phyloP scores from a whole-genome alignment of 257 asterid genomes.

The Scutellaria galericulata region DNA sequence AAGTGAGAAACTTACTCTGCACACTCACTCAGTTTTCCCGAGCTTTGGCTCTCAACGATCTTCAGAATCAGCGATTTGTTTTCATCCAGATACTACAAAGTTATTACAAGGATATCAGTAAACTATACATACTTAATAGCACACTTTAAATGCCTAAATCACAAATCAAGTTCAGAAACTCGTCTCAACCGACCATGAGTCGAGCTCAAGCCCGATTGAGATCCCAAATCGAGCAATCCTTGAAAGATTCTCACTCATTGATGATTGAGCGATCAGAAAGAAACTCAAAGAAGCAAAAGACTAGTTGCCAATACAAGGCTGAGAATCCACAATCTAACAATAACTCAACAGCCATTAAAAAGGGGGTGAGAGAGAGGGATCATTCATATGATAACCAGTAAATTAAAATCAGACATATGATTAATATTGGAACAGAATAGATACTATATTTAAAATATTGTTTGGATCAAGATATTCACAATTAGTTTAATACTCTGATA shows the following conservation, averaged over 20 bases:
- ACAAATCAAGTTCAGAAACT: neutral
- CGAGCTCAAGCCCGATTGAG: neutral
- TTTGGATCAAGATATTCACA: slow-evolving; percentile 27
- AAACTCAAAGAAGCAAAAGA: neutral
- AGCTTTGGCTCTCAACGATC: slow-evolving; percentile 98
- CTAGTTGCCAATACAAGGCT: neutral
- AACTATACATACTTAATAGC: neutral
- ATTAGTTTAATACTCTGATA: slow-evolving; percentile 22
- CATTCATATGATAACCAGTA: neutral
- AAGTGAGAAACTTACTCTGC: slow-evolving; percentile 69
- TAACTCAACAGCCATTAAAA: neutral
- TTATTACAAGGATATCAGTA: neutral
- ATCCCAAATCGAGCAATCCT: neutral
- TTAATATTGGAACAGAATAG: neutral
- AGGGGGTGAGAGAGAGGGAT: neutral
- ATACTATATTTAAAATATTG: neutral
- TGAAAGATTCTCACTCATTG: neutral
- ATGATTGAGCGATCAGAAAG: neutral
- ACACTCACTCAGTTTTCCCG: slow-evolving; percentile 86
- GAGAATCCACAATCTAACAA: neutral
- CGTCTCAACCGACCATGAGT: too few relatives aligned
- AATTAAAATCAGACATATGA: slow-evolving; percentile 1
- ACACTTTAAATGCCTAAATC: neutral
- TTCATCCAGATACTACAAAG: slow-evolving; percentile 86
- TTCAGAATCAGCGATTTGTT: slow-evolving; percentile 91